Evolutionary conservation across 2,329 filamentous ascomycete species (phyloP).

Genomic region (Colletotrichum sp.): DNA sequence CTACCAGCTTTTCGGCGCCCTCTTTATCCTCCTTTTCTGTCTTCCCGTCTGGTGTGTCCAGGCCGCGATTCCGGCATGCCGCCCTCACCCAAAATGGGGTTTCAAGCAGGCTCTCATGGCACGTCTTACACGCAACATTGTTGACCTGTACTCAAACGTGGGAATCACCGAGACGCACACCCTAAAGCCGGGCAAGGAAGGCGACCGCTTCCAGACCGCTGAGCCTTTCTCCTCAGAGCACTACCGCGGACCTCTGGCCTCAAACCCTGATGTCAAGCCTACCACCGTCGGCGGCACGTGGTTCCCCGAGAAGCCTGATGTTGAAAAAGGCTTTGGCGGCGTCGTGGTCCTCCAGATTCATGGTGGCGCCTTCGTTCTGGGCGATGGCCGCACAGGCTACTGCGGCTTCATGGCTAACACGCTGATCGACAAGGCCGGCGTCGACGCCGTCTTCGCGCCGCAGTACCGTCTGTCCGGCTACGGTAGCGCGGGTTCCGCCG

Average conservation of each 20-base stretch:
- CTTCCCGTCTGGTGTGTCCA: background rate
- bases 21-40: background rate
- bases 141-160: conserved; percentile 1
- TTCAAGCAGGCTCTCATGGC: conserved; percentile 9
- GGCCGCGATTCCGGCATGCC: background rate
- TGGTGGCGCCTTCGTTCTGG: conserved; percentile 35
- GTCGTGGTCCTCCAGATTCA: conserved; percentile 34
- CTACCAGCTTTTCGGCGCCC: background rate
- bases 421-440: conserved; percentile 26
- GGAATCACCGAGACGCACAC: conserved; percentile 5
- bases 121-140: background rate
- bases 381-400: conserved; percentile 32
- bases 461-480: conserved; percentile 34
- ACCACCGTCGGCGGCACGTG: conserved; percentile 25
- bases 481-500: background rate
- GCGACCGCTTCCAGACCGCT: conserved; percentile 27
- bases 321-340: conserved; percentile 1
- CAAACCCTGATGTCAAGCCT: conserved; percentile 20
- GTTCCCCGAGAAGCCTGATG: conserved; percentile 24
- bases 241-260: conserved; percentile 21
- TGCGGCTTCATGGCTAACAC: conserved; percentile 29
- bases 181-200: conserved; percentile 29
- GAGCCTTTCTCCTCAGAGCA: conserved; percentile 11
- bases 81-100: conserved; percentile 4
- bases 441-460: conserved; percentile 29